Percentiles rank a stretch among this genome's conserved stretches.
These are phyloP conservation scores for Mortierella sp. DNA, from an alignment of 371 early-diverging fungal genomes.

Conservation along the genomic window DNA sequence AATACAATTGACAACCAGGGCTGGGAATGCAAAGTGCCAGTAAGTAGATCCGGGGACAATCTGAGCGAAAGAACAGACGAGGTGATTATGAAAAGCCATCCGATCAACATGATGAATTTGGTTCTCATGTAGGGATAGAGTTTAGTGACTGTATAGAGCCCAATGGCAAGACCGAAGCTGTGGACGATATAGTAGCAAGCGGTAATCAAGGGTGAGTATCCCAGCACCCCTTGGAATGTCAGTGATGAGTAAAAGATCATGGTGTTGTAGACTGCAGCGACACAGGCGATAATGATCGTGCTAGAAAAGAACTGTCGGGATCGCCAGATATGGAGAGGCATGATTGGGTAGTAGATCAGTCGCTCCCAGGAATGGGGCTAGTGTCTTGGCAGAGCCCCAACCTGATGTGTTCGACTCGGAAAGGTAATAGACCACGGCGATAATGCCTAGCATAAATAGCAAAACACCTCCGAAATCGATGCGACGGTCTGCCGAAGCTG, in stretches of 20 bases:
- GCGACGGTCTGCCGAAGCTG: slow-evolving; percentile 15
- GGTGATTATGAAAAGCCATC: slow-evolving; percentile 13
- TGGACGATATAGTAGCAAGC: slow-evolving; percentile 40
- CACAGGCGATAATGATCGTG: slow-evolving; percentile 44
- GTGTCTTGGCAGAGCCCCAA: slow-evolving; percentile 37
- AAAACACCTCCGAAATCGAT: slow-evolving; percentile 23
- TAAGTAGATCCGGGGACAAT: slow-evolving; percentile 14
- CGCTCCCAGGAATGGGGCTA: slow-evolving; percentile 51
- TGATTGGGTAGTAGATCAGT: slow-evolving; percentile 50
- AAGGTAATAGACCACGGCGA: slow-evolving; percentile 34
- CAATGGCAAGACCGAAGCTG: slow-evolving; percentile 24
- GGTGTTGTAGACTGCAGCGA: slow-evolving; percentile 51
- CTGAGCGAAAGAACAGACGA: slow-evolving; percentile 23
- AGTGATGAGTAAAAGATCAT: slow-evolving; percentile 56
- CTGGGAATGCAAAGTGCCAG: slow-evolving; percentile 30
- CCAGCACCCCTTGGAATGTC: slow-evolving; percentile 55
- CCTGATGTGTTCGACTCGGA: slow-evolving; percentile 26
- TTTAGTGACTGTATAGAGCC: slow-evolving; percentile 25
- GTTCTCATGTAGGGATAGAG: slow-evolving; percentile 14
- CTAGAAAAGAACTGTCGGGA: slow-evolving; percentile 50
- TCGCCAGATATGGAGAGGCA: slow-evolving; percentile 55
- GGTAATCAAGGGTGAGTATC: slow-evolving; percentile 37
- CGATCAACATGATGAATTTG: slow-evolving; percentile 27
- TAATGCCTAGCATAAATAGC: slow-evolving; percentile 31
- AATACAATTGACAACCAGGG: slow-evolving; percentile 34